These are phyloP conservation scores for Phaeotremella skinneri DNA, from an alignment of 768 basidiomycete genomes.

Conservation along the genomic window DNA sequence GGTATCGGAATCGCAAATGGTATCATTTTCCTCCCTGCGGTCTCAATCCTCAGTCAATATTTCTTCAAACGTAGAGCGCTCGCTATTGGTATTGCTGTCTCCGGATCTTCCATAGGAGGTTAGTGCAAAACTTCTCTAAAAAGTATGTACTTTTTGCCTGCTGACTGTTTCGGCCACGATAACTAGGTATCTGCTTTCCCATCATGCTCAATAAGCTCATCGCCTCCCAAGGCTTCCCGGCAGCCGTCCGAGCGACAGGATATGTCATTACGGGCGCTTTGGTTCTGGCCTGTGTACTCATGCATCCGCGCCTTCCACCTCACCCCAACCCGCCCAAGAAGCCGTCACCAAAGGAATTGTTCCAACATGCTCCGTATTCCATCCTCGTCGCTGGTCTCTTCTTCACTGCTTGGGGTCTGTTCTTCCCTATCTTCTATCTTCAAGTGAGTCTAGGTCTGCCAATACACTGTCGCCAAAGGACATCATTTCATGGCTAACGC, in stretches of 20 bases:
- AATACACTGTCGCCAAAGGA: background rate
- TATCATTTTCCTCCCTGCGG: conserved; percentile 58
- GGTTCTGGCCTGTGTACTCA: conserved; percentile 17
- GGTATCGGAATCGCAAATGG: conserved; percentile 57
- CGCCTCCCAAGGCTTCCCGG: conserved; percentile 25
- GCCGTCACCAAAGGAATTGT: conserved; percentile 23
- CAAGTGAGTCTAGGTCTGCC: conserved; percentile 15
- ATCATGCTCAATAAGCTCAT: conserved; percentile 51
- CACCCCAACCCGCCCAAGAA: conserved; percentile 6
- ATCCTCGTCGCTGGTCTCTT: conserved; percentile 22
- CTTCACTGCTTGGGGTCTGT: conserved; percentile 25
- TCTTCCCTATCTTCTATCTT: conserved; percentile 35
- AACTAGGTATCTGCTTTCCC: conserved; percentile 39
- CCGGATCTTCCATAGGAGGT: conserved; percentile 52
- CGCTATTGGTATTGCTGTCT: conserved; percentile 55
- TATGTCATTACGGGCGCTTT: conserved; percentile 27
- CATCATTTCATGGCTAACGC: background rate
- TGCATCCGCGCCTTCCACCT: conserved; percentile 18
- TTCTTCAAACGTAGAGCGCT: conserved; percentile 55
- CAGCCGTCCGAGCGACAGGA: conserved; percentile 31
- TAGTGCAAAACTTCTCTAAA: conserved; percentile 4
- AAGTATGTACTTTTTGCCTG: background rate
- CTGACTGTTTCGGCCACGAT: background rate
- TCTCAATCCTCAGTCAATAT: conserved; percentile 57
- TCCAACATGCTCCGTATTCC: conserved; percentile 17